Conservation (phyloP, 768 basidiomycete genomes). For the Lactarius hengduanensis region DNA sequence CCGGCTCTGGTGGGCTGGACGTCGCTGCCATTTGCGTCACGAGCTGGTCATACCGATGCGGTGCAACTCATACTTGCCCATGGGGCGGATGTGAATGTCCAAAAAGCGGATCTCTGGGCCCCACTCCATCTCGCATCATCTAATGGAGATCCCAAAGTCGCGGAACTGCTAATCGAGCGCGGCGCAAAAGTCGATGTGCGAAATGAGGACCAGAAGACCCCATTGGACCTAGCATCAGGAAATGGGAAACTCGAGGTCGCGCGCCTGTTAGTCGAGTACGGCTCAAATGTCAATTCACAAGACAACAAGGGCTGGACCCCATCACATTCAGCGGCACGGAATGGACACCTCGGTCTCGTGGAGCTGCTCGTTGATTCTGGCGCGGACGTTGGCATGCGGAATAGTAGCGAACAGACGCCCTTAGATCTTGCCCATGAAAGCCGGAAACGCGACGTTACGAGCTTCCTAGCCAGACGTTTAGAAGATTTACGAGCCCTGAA, state of each 20-base stretch:
- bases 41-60: background rate
- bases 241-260: background rate
- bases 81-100: background rate
- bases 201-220: background rate
- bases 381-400: background rate
- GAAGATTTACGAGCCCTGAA: background rate
- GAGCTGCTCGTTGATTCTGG: slow-evolving; percentile 2
- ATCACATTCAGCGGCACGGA: background rate
- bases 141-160: background rate
- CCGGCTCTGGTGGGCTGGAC: background rate
- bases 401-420: background rate
- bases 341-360: background rate
- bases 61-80: background rate
- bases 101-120: background rate
- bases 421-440: background rate
- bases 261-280: background rate
- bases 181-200: background rate
- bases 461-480: background rate
- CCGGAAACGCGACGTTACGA: background rate
- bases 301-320: background rate
- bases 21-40: background rate
- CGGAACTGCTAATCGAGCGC: background rate
- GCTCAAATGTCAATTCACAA: background rate
- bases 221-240: background rate
- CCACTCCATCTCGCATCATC: slow-evolving; percentile 7